Conservation (phyloP, 2,329 filamentous ascomycete species). For the Pyricularia grisea region DNA sequence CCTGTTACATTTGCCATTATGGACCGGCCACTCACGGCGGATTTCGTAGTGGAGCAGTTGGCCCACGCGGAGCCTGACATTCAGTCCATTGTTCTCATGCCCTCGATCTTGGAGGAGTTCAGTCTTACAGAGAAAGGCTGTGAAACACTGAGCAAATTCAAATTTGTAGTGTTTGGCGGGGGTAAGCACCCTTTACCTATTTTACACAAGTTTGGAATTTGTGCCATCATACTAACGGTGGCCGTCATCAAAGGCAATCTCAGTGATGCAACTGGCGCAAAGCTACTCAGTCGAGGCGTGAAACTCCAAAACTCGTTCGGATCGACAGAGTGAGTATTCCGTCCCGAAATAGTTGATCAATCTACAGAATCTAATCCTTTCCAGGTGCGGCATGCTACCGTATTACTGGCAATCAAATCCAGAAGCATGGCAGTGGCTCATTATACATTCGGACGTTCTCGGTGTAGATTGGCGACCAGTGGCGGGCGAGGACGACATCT, state of each 20-base stretch:
- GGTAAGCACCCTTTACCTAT: constrained; percentile 14
- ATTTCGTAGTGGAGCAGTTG: constrained; percentile 15
- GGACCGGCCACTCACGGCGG: constrained; percentile 19
- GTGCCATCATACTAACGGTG: not conserved
- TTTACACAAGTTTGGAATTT: not conserved
- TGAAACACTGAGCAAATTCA: constrained; percentile 18
- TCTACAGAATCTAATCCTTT: not conserved
- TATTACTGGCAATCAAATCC: constrained; percentile 8
- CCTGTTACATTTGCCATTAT: constrained; percentile 15
- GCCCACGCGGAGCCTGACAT: constrained; percentile 7
- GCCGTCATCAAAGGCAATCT: not conserved
- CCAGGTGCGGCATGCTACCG: not conserved
- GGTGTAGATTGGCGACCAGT: constrained; percentile 25
- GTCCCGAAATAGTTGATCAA: not conserved
- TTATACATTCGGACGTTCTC: constrained; percentile 24
- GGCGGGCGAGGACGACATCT: constrained; percentile 19
- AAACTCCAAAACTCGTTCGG: not conserved
- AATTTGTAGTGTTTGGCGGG: constrained; percentile 22
- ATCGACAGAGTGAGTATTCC: not conserved
- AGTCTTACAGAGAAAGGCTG: constrained; percentile 18
- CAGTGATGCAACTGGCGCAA: not conserved
- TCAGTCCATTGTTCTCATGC: constrained; percentile 18
- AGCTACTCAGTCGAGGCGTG: not conserved
- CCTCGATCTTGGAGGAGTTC: constrained; percentile 29
- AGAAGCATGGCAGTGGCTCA: constrained; percentile 27